Evolutionary conservation across 441 rosid species (phyloP).

Genomic region (Mallotus repandus): DNA sequence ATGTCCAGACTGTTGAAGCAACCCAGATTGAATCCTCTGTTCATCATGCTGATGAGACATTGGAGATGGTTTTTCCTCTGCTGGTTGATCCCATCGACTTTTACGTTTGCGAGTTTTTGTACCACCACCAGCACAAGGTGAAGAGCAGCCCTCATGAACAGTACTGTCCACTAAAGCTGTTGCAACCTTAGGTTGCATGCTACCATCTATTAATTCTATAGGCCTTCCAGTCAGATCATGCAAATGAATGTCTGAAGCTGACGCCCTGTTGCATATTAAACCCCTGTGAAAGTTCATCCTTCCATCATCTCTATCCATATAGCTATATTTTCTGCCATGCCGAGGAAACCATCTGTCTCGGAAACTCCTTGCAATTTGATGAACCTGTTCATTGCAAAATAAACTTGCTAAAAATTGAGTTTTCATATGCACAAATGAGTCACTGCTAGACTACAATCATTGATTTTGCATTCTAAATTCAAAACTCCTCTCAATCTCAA

Average conservation of each 20-base stretch:
- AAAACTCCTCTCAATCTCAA: neutral
- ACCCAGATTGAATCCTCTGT: conserved; percentile 27
- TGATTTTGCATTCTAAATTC: neutral
- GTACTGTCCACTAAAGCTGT: conserved; percentile 39
- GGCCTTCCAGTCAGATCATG: conserved; percentile 50
- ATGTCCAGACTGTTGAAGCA: conserved; percentile 24
- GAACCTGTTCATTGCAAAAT: conserved; percentile 57
- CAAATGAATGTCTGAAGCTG: conserved; percentile 46
- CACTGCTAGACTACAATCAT: neutral
- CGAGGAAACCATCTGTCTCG: conserved; percentile 89
- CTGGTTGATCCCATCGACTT: conserved; percentile 98
- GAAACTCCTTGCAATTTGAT: conserved; percentile 87
- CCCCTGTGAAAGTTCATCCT: conserved; percentile 47
- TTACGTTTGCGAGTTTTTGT: conserved; percentile 73
- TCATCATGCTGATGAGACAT: conserved; percentile 34
- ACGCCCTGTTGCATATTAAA: conserved; percentile 41
- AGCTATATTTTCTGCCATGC: conserved; percentile 48
- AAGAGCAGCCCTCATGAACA: conserved; percentile 39
- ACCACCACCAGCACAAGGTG: conserved; percentile 36
- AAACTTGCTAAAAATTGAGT: conserved; percentile 13
- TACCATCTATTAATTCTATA: conserved; percentile 42
- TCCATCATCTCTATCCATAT: conserved; percentile 61
- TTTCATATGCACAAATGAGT: neutral
- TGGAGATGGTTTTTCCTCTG: conserved; percentile 35
- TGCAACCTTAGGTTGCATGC: conserved; percentile 34